Percentiles rank a stretch among this genome's conserved stretches.
These are phyloP conservation scores for Aspergillus nidulans DNA, from an alignment of 495 filamentous ascomycete genomes.

Conservation along the genomic window DNA sequence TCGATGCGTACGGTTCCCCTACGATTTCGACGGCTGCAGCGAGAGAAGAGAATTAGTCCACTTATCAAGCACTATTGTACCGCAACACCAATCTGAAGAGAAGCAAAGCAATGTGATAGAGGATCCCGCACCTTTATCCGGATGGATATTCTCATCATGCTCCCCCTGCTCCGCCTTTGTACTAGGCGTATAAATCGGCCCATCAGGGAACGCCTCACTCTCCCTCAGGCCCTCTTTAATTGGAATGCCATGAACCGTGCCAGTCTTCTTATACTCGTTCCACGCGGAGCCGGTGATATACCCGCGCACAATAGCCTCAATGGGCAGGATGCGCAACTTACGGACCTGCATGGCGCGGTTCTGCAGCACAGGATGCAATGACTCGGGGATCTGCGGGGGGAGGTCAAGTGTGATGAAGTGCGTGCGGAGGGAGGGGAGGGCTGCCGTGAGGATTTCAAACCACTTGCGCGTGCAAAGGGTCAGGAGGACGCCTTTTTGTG, in stretches of 20 bases:
- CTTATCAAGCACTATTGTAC: constrained; percentile 5
- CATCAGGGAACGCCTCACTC: constrained; percentile 63
- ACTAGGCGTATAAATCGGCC: constrained; percentile 80
- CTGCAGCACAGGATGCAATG: constrained; percentile 51
- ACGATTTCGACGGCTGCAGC: constrained; percentile 58
- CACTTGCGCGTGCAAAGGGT: constrained; percentile 81
- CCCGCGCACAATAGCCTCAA: constrained; percentile 88
- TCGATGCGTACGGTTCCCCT: constrained; percentile 68
- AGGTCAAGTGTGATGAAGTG: constrained; percentile 72
- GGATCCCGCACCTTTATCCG: constrained; percentile 49
- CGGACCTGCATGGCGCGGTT: constrained; percentile 80
- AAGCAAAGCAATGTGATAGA: neutral
- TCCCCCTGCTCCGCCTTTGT: constrained; percentile 84
- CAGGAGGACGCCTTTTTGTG: constrained; percentile 77
- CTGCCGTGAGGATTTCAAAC: constrained; percentile 67
- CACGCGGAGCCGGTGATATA: constrained; percentile 94
- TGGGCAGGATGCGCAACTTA: constrained; percentile 71
- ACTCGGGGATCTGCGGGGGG: constrained; percentile 49
- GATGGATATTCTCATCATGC: constrained; percentile 89
- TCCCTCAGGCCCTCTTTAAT: constrained; percentile 64
- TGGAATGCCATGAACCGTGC: constrained; percentile 76
- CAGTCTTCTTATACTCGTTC: constrained; percentile 68
- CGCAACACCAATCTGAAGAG: neutral
- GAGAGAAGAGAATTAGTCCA: neutral
- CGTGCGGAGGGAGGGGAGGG: constrained; percentile 63